Evolutionary conservation across 805 yeast species (phyloP), one percentile per base, ranked within the genome.

Genomic region (Danielia oregonensis): DNA sequence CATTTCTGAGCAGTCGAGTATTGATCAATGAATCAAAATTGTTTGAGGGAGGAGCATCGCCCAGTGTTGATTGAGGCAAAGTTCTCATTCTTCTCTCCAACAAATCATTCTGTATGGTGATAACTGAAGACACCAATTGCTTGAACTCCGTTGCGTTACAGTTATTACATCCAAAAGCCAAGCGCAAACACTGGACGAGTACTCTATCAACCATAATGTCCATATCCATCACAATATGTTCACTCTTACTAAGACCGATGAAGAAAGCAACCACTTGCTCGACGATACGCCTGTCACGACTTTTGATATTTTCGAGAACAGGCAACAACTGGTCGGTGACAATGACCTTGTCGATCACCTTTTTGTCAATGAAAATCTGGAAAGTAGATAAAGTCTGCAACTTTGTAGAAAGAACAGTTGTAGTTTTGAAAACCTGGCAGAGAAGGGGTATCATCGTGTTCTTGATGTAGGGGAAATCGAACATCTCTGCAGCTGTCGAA

Each of bases 261-360:
- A 75, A 79, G 26, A 76, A 70, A 15, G 65, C 72, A 13, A 79
- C 48, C 4, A 78, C 65, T 17, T 73, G 65, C 47, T 65, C 53
- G 27, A 85, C 70, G 25, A 86, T 78, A 28, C 77, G 62, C 11
- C 84, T 71, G 49, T 85, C 89, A 41, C 93, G 66, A 17, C 93
- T 81, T 55, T 86, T 86, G 72, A 86, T 74, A 11, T 77, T 75
- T 46, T 75, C 74, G 37, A 91, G 65, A 15, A 91, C 61, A 0
- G 96, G 96, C n/a, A 93, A 59, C 24, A 93, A 65, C 35, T 82
- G 86, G 31, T 91, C 97, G 23, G 71, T 69, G 22, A 88, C 75
- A 2, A 84, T 75, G 34, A 76, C 72, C 44, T 77, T 78, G 48
- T 89, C 96, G 34, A 88, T 69, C 5, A 78, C 72, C 40, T 79